These are phyloP conservation scores for Mikania micrantha DNA, from an alignment of 129 eudicot genomes.

Conservation along the genomic window DNA sequence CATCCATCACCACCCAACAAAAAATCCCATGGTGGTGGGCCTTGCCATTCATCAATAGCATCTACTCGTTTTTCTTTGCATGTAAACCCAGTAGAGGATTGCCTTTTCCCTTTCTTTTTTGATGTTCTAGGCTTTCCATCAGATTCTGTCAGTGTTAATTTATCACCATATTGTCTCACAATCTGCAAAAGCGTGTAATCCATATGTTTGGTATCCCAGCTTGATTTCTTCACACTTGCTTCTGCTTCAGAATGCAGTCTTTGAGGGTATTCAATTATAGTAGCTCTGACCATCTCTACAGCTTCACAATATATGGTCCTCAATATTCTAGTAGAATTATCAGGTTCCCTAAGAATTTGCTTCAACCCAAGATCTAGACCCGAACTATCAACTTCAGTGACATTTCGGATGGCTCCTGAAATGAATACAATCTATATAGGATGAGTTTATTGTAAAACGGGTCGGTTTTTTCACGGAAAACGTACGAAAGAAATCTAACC, in stretches of 20 bases:
- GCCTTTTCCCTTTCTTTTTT: slow-evolving; percentile 65
- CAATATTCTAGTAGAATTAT: slow-evolving; percentile 32
- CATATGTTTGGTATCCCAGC: slow-evolving; percentile 26
- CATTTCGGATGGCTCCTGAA: slow-evolving; percentile 36
- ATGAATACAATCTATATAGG: slow-evolving; percentile 1
- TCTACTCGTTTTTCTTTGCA: slow-evolving; percentile 30
- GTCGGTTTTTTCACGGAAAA: not conserved
- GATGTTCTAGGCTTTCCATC: slow-evolving; percentile 66
- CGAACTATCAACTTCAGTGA: slow-evolving; percentile 22
- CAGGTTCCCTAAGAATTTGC: slow-evolving; percentile 51
- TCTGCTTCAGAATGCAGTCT: slow-evolving; percentile 22
- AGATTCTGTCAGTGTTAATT: slow-evolving; percentile 55
- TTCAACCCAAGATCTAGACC: slow-evolving; percentile 50
- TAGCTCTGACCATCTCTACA: slow-evolving; percentile 45
- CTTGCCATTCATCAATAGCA: slow-evolving; percentile 64
- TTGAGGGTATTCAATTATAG: slow-evolving; percentile 29
- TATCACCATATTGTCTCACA: slow-evolving; percentile 62
- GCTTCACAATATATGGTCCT: slow-evolving; percentile 55
- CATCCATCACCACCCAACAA: slow-evolving; percentile 79
- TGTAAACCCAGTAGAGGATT: slow-evolving; percentile 26
- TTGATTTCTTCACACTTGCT: slow-evolving; percentile 19
- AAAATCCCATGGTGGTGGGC: slow-evolving; percentile 87
- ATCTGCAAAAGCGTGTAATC: slow-evolving; percentile 46
- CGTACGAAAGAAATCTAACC: not conserved
- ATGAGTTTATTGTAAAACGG: not conserved